Evolutionary conservation across 768 basidiomycete species (phyloP), one percentile per base, ranked within the genome.

Genomic region (Mycena floridula): DNA sequence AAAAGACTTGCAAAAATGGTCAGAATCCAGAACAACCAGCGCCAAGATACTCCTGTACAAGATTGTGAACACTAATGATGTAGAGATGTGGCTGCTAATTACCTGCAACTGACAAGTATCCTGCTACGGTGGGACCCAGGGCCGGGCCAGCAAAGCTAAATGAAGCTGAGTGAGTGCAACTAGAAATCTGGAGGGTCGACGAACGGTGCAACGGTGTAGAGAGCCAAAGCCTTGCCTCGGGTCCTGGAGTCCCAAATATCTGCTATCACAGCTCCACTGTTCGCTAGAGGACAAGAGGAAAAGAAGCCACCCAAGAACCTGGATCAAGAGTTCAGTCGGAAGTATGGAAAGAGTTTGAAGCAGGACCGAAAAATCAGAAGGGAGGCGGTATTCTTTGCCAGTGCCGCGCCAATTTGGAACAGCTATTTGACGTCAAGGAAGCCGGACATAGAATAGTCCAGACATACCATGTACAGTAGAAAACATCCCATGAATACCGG

Each of bases 341-440:
- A n/a, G n/a, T n/a, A n/a, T n/a, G n/a, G n/a, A n/a, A n/a, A n/a
- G n/a, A n/a, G n/a, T n/a, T n/a, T n/a, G n/a, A n/a, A n/a, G n/a
- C n/a, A n/a, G n/a, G n/a, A n/a, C n/a, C 88, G 76, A 51, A 85
- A 78, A 15, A 83, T 54, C 11, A 90, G 67, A n/a, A 89, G 58
- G 4, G 81, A 74, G 6, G 67, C 70, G 2, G 77, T 77, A 59
- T 85, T 87, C 28, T 67, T 62, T 0, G 81, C 66, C 3, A 85
- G 63, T 0, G 85, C 84, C 28, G 72, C 72, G 23, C 75, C 86
- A 22, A 84, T 57, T 65, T 81, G 79, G 55, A 85, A 85, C 30
- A 67, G 61, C 78, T 79, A 30, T 12, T 35, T 46, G 28, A 42
- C 30, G n/a, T n/a, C 36, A 30, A 23, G 37, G 16, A 32, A 23